A percentile compares a stretch with the other conserved stretches of the same genome.
Conservation (phyloP, 2,329 filamentous ascomycete species). For the Penicillium griseofulvum region DNA sequence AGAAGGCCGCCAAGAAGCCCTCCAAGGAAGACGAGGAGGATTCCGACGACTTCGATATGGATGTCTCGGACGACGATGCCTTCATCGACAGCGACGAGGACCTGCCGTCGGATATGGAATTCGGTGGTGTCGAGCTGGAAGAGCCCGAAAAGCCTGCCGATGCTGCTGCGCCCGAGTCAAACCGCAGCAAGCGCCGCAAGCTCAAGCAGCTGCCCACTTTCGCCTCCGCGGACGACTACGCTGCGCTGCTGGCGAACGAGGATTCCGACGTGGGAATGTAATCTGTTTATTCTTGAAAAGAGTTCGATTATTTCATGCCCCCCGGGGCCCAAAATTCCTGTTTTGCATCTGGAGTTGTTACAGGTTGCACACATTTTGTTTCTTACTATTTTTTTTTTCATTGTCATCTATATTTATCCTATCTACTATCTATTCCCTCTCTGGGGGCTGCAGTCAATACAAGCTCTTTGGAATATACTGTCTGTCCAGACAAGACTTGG, state of each 20-base stretch:
- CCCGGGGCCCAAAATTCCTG: not conserved
- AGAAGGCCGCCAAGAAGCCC: slow-evolving; percentile 26
- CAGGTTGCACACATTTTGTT: not conserved
- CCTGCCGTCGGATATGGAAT: slow-evolving; percentile 50
- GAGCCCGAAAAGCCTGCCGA: slow-evolving; percentile 42
- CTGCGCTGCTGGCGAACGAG: slow-evolving; percentile 73
- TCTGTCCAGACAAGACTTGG: not conserved
- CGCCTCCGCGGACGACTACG: slow-evolving; percentile 91
- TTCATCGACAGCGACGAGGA: slow-evolving; percentile 55
- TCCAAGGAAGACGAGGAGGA: slow-evolving; percentile 48
- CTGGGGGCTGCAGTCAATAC: not conserved
- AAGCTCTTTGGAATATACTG: not conserved
- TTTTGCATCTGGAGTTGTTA: slow-evolving; percentile 9
- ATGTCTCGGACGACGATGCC: slow-evolving; percentile 47
- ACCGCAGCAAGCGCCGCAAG: slow-evolving; percentile 69
- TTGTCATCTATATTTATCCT: slow-evolving; percentile 1
- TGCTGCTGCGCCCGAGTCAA: slow-evolving; percentile 43
- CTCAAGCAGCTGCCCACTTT: slow-evolving; percentile 89
- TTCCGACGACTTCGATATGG: slow-evolving; percentile 54
- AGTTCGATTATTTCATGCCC: not conserved
- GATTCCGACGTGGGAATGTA: slow-evolving; percentile 48
- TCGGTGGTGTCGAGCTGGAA: slow-evolving; percentile 42
- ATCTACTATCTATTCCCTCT: not conserved
- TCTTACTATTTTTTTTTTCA: not conserved
- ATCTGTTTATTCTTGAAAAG: slow-evolving; percentile 6